Evolutionary conservation across 108 stramenopile species (phyloP).

Genomic region (Pseudonitzschia delicatissima): DNA sequence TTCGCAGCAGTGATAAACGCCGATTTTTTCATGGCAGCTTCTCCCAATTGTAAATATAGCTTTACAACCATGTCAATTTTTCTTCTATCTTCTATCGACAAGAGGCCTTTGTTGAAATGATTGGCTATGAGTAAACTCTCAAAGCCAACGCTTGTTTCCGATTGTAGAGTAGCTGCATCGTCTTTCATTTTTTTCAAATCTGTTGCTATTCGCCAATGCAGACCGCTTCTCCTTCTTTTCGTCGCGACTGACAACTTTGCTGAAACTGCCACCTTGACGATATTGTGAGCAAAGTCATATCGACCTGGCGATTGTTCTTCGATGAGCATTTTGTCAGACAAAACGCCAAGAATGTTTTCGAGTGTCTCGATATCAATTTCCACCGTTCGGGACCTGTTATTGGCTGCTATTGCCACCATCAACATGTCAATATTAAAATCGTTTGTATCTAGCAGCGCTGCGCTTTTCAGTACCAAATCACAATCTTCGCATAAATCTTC

Average conservation of each 20-base stretch:
- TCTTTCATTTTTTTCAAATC: background rate
- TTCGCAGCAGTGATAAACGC: constrained; percentile 1
- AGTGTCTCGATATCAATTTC: background rate
- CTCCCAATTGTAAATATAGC: background rate
- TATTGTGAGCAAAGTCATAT: background rate
- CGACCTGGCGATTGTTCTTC: background rate
- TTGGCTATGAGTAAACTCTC: background rate
- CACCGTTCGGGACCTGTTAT: background rate
- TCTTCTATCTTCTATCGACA: background rate
- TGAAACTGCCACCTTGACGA: background rate
- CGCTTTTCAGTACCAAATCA: constrained; percentile 11
- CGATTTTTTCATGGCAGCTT: background rate
- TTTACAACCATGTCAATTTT: background rate
- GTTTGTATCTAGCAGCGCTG: constrained; percentile 6
- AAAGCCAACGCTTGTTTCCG: background rate
- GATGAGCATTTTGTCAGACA: background rate
- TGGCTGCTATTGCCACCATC: background rate
- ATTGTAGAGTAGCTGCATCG: background rate
- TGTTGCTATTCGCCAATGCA: constrained; percentile 1
- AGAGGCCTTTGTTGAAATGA: background rate
- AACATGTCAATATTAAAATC: constrained; percentile 1
- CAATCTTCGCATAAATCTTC: background rate
- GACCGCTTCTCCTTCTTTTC: background rate
- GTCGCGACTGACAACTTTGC: background rate
- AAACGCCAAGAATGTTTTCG: background rate